Evolutionary conservation across 768 basidiomycete genomes (phyloP).

Genomic region (Asterophora lycoperdoides): DNA sequence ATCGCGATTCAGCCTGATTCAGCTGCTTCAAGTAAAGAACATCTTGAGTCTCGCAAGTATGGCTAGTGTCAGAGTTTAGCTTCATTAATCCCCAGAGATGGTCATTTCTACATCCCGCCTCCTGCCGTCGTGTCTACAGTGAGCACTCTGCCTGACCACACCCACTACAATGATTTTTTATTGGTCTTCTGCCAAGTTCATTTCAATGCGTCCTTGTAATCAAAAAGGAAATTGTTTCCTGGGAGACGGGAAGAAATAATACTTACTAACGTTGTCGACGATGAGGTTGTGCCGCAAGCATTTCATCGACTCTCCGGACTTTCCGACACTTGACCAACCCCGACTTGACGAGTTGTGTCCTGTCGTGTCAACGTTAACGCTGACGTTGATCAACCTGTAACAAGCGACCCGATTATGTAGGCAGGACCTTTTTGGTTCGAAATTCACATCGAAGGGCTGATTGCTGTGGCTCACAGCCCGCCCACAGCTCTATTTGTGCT

Average conservation of each 20-base stretch:
- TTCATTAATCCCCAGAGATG: no score
- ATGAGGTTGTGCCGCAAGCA: neutral
- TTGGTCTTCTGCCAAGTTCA: neutral
- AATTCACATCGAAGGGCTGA: slow-evolving; percentile 7
- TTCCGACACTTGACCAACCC: neutral
- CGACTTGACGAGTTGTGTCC: no score
- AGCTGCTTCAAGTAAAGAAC: no score
- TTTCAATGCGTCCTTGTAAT: slow-evolving; percentile 4
- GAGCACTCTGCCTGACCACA: neutral
- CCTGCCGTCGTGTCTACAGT: neutral
- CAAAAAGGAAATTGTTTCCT: slow-evolving; percentile 12
- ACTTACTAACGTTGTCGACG: no score
- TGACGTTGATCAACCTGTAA: neutral
- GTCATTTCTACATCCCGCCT: neutral
- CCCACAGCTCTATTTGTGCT: no score
- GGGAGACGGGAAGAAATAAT: slow-evolving; percentile 13
- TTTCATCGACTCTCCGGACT: no score
- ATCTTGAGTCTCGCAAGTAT: no score
- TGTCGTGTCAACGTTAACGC: no score
- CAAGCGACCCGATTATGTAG: slow-evolving; percentile 9
- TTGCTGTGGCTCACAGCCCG: slow-evolving; percentile 6
- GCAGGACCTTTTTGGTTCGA: slow-evolving; percentile 12
- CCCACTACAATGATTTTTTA: no score
- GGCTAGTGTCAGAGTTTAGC: no score
- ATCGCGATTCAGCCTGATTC: no score